Evolutionary conservation across 2,329 filamentous ascomycete genomes (phyloP).

Genomic region (Metarhizium anisopliae): DNA sequence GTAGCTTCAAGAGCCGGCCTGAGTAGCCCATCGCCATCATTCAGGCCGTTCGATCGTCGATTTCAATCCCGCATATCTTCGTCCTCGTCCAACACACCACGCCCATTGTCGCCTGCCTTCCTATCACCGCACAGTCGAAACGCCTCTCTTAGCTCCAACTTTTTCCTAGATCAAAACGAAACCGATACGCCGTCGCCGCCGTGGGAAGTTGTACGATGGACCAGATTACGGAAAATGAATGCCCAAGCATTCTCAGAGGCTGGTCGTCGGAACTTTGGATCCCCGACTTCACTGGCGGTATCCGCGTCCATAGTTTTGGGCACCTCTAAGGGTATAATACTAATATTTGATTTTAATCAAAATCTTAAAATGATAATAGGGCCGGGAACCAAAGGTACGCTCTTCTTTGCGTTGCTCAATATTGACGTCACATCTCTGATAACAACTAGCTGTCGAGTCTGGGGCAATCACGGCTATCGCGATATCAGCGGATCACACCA

Average conservation of each 20-base stretch:
- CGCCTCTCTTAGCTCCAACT: slow-evolving; percentile 66
- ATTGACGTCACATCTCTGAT: background rate
- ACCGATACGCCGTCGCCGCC: slow-evolving; percentile 67
- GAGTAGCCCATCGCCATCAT: slow-evolving; percentile 66
- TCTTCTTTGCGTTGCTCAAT: background rate
- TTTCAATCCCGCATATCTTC: slow-evolving; percentile 80
- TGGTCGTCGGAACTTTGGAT: slow-evolving; percentile 85
- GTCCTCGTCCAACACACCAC: slow-evolving; percentile 44
- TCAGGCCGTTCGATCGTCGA: slow-evolving; percentile 87
- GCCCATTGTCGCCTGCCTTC: slow-evolving; percentile 70
- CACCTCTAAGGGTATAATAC: slow-evolving; percentile 86
- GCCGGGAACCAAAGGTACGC: slow-evolving; percentile 75
- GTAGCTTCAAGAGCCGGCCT: slow-evolving; percentile 57
- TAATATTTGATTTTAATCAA: slow-evolving; percentile 97
- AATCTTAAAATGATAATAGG: slow-evolving; percentile 91
- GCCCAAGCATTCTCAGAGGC: slow-evolving; percentile 86
- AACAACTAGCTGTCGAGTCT: slow-evolving; percentile 66
- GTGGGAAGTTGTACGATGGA: slow-evolving; percentile 98
- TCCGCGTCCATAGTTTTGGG: slow-evolving; percentile 84
- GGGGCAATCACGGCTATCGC: slow-evolving; percentile 81
- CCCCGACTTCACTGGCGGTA: slow-evolving; percentile 80
- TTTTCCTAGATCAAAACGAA: slow-evolving; percentile 53
- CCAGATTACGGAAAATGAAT: slow-evolving; percentile 80
- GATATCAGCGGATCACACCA: slow-evolving; percentile 88
- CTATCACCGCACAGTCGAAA: slow-evolving; percentile 70